Conservation (phyloP, 2,329 filamentous ascomycete genomes). For the Stagonosporopsis chrysanthemi region DNA sequence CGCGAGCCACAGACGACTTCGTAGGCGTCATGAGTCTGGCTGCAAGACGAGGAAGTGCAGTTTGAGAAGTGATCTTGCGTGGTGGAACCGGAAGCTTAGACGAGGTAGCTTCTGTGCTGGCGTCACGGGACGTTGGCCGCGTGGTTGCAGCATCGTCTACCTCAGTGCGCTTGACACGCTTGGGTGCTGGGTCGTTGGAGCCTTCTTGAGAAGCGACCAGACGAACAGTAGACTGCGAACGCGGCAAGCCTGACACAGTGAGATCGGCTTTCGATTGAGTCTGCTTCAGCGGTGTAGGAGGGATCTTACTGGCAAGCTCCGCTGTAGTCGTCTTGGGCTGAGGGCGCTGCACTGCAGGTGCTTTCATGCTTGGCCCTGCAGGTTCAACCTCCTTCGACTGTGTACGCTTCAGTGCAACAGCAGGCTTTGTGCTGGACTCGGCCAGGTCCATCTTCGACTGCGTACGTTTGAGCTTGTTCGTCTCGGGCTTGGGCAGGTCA, state of each 20-base stretch:
- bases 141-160: conserved; percentile 73
- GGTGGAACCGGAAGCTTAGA: conserved; percentile 30
- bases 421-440: conserved; percentile 55
- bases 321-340: conserved; percentile 69
- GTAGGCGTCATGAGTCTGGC: conserved; percentile 74
- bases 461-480: conserved; percentile 59
- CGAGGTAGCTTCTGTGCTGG: conserved; percentile 19
- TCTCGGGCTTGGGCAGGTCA: conserved; percentile 54
- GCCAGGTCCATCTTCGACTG: conserved; percentile 70
- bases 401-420: conserved; percentile 57
- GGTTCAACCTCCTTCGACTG: conserved; percentile 67
- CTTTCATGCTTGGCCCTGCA: conserved; percentile 59
- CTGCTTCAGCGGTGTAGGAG: conserved; percentile 59
- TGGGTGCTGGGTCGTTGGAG: conserved; percentile 58
- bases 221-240: conserved; percentile 46
- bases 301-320: conserved; percentile 59
- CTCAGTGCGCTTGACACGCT: conserved; percentile 73
- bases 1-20: conserved; percentile 73
- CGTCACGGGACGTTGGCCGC: conserved; percentile 63
- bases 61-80: conserved; percentile 40
- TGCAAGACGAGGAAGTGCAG: conserved; percentile 57
- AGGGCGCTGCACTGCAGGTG: conserved; percentile 57
- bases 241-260: conserved; percentile 53
- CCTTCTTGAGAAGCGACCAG: conserved; percentile 35
- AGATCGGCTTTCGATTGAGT: conserved; percentile 67